Evolutionary conservation across 805 yeast genomes (phyloP), one percentile per base, ranked within the genome.

Genomic region (Saccharomycopsis sp.): DNA sequence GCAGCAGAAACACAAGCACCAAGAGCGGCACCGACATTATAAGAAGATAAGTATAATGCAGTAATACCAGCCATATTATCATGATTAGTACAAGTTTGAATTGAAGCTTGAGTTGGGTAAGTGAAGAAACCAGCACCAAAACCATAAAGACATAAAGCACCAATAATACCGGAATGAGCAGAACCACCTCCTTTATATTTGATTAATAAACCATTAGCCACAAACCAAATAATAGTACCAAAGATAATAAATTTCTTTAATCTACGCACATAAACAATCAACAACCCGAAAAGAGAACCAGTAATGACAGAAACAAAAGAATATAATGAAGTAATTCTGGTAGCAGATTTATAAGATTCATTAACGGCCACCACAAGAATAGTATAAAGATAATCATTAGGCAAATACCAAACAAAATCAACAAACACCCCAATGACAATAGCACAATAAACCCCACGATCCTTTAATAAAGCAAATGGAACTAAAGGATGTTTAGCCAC

Each of bases 401-500:
- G 85, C 79, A 79, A 72, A 56, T 74, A 70, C 70, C 72, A 79
- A 40, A 76, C 63, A 52, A 76, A 69, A 59, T 78, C 71, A 44
- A 78, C 63, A 46, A 79, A 58, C 42, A 78, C 57, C 2, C 74
- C 79, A 46, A 79, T 67, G 23, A 64, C 52, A 43, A 79, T 52
- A n/a, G 88, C 81, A 12, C 84, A 62, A 80, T 84, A 78, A 25
- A 81, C 77, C 46, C 81, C 83, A 49, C 86, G 71, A 56, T 82
- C 83, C 44, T 64, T 72, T 52, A 82, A 54, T 46, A 79, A 63
- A 12, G 63, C 57, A 48, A 63, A 62, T 15, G 92, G 89, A 15
- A 74, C 57, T 32, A 83, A 54, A n/a, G 94, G 92, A 51, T 69
- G 64, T 37, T 55, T 61, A 15, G 87, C 74, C 45, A 61, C 63